Evolutionary conservation across 2,329 filamentous ascomycete species (phyloP), one percentile per base, ranked within the genome.

Genomic region (Talaromyces rugulosus): DNA sequence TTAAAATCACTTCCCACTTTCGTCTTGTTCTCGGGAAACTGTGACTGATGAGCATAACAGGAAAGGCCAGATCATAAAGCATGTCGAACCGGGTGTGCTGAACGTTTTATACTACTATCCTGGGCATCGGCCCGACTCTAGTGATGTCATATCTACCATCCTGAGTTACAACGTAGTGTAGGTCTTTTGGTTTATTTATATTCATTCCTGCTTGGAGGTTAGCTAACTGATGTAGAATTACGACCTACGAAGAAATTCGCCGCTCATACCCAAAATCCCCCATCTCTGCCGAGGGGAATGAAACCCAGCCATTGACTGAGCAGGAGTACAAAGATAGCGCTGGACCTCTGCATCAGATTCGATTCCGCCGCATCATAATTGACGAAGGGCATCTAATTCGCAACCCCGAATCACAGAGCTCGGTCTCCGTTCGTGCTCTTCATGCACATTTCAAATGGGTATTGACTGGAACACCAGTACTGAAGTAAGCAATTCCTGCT

Each of bases 331-430:
- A 66, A 5, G 30, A 69, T 5, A 63, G 70, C 9, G 62, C 66
- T 31, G 76, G 76, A 1, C 67, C 69, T 3, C 62, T 79, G 4
- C 76, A 78, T 64, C 59, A 61, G 28, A 66, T 77, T 33, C 71
- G 72, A 5, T 79, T 73, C 59, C 70, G 69, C 28, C 68, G 76
- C 2, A 75, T 78, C n/a, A 70, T 78, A n/a, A 66, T 79, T 6
- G 76, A 79, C 40, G 77, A 75, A 61, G 72, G 68, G 1, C 74
- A 78, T 42, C 55, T 65, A 3, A 78, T 78, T 62, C 77, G 75
- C 30, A 78, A 77, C 44, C 69, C 66, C 18, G 40, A 62, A 2
- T 70, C 71, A 2, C 71, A 69, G n/a, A 72, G 68, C 2, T 77
- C 74, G 1, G 66, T 72, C 6, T 75, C 76, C 2, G 71, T 77